These are phyloP conservation scores for Coprinopsis cinerea DNA, from an alignment of 768 basidiomycete species.

Conservation along the genomic window DNA sequence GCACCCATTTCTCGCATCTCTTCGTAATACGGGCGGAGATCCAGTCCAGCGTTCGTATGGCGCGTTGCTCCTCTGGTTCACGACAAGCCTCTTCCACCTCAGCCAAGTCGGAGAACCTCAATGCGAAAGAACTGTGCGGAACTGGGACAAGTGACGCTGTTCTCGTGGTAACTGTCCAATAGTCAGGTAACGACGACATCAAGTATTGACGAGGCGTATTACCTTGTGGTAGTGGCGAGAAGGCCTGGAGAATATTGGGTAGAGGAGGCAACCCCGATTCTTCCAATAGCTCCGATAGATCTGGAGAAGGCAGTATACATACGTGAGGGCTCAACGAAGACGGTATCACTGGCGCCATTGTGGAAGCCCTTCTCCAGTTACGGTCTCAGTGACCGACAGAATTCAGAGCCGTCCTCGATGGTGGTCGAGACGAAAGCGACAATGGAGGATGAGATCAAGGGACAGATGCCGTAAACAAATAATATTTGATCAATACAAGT, in stretches of 20 bases:
- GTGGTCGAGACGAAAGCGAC: not conserved
- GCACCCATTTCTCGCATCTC: conserved; percentile 65
- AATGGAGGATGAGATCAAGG: conserved; percentile 1
- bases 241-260: conserved; percentile 73
- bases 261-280: conserved; percentile 60
- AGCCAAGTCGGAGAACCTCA: conserved; percentile 71
- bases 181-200: not conserved
- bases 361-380: too few species aligned
- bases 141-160: conserved; percentile 69
- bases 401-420: not conserved
- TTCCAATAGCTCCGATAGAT: conserved; percentile 57
- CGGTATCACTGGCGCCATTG: conserved; percentile 53
- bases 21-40: conserved; percentile 65
- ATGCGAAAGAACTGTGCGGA: conserved; percentile 62
- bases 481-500: conserved; percentile 1
- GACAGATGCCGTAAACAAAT: not conserved
- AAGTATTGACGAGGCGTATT: conserved; percentile 4
- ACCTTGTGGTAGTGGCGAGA: conserved; percentile 82
- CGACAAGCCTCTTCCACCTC: conserved; percentile 70
- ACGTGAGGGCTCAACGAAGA: conserved; percentile 78
- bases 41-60: conserved; percentile 82
- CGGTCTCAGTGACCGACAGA: not conserved
- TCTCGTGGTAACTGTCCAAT: conserved; percentile 61
- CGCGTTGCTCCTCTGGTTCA: conserved; percentile 76
- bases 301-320: conserved; percentile 65